Percentiles rank a stretch among this genome's conserved stretches.
These are phyloP conservation scores for Chrysoporthe deuterocubensis DNA, from an alignment of 2,329 filamentous ascomycete genomes.

Conservation along the genomic window DNA sequence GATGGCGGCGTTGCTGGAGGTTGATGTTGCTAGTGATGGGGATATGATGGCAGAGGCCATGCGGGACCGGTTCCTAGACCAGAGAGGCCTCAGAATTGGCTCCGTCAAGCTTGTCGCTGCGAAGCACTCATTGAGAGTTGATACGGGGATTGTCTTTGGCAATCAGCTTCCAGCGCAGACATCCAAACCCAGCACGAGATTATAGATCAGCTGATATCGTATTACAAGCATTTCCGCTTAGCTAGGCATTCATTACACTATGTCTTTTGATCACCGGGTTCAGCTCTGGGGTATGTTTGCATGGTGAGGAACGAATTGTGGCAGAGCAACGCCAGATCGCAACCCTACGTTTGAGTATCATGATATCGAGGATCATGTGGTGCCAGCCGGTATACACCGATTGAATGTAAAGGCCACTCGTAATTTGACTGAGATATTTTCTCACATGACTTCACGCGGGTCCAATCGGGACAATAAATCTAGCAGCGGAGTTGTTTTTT, in stretches of 20 bases:
- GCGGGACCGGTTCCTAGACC: constrained; percentile 43
- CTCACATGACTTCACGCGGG: not conserved
- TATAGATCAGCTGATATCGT: not conserved
- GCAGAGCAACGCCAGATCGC: not conserved
- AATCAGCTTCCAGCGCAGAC: not conserved
- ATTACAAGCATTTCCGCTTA: not conserved
- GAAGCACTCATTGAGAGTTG: not conserved
- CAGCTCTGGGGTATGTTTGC: too few species aligned
- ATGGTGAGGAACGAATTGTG: not conserved
- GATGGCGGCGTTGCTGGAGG: constrained; percentile 47
- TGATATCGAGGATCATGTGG: not conserved
- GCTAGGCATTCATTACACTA: not conserved
- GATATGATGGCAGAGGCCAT: constrained; percentile 45
- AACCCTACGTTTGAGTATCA: not conserved
- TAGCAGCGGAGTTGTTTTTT: too few species aligned
- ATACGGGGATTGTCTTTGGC: constrained; percentile 17
- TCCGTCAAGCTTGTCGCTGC: not conserved
- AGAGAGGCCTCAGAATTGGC: constrained; percentile 30
- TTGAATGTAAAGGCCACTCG: not conserved
- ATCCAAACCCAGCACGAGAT: not conserved
- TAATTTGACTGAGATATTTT: not conserved
- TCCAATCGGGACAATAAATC: not conserved
- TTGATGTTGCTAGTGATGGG: constrained; percentile 45
- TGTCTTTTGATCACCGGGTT: too few species aligned
- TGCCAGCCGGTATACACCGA: not conserved